A percentile compares a stretch with the other conserved stretches of the same genome.
These are phyloP conservation scores for Trichosporon asahii DNA, from an alignment of 1,284 basidiomycete genomes.

Conservation along the genomic window DNA sequence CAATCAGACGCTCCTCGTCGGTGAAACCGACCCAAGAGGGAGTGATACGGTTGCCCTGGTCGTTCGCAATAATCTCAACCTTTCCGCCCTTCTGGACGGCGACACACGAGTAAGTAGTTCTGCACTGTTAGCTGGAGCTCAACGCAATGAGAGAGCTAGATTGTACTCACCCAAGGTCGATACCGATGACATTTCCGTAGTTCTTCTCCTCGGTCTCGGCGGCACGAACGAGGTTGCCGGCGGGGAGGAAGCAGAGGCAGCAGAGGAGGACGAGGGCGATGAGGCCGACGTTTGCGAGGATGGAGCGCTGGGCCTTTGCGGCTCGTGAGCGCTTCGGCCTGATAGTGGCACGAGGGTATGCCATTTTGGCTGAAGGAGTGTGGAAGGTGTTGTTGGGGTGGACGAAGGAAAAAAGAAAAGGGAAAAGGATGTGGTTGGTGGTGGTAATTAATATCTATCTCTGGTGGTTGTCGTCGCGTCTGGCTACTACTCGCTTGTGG, in stretches of 20 bases:
- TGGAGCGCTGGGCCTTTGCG: slow-evolving; percentile 17
- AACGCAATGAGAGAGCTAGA: not conserved
- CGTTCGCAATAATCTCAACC: slow-evolving; percentile 95
- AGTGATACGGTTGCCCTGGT: slow-evolving; percentile 95
- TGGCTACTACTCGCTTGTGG: not conserved
- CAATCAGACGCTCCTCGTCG: slow-evolving; percentile 73
- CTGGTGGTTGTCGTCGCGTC: not conserved
- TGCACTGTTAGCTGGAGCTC: not conserved
- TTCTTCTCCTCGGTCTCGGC: slow-evolving; percentile 53
- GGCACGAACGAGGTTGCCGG: slow-evolving; percentile 37
- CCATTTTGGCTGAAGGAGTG: slow-evolving; percentile 15
- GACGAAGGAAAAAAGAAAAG: slow-evolving; percentile 6
- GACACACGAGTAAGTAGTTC: slow-evolving; percentile 60
- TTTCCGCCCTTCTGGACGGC: slow-evolving; percentile 82
- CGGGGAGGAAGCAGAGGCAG: slow-evolving; percentile 50
- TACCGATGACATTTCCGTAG: slow-evolving; percentile 90
- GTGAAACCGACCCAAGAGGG: slow-evolving; percentile 87
- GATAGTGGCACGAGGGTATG: slow-evolving; percentile 22
- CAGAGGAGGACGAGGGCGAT: slow-evolving; percentile 50
- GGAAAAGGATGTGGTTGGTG: not conserved
- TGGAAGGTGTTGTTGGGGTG: not conserved
- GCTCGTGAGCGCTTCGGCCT: slow-evolving; percentile 19
- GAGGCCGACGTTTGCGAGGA: slow-evolving; percentile 46
- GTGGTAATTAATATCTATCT: not conserved
- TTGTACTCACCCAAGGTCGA: slow-evolving; percentile 51